Conservation (phyloP, 2,329 filamentous ascomycete species). For the Aureobasidium vineae region DNA sequence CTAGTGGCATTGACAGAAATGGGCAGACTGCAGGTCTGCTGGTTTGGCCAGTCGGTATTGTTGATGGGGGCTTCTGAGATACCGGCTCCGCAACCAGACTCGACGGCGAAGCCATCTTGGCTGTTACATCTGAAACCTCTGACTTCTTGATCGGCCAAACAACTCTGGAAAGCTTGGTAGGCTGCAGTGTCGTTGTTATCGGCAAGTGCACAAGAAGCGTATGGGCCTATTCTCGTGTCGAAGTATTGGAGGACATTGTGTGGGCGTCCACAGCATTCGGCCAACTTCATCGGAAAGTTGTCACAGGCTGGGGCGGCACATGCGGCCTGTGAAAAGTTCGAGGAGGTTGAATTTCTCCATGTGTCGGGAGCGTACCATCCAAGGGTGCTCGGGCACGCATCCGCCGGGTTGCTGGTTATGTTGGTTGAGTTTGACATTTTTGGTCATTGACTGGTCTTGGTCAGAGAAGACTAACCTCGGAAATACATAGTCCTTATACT, state of each 20-base stretch:
- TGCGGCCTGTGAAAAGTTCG: slow-evolving; percentile 9
- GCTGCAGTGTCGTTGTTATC: background rate
- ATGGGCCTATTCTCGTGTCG: background rate
- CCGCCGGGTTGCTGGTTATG: background rate
- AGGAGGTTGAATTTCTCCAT: background rate
- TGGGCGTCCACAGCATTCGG: background rate
- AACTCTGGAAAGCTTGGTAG: background rate
- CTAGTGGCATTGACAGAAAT: background rate
- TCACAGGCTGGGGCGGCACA: slow-evolving; percentile 1
- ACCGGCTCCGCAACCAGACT: background rate
- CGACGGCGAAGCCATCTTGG: background rate
- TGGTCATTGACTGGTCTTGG: background rate
- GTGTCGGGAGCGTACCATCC: background rate
- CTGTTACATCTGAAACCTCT: background rate
- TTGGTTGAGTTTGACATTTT: background rate
- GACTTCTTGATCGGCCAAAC: background rate
- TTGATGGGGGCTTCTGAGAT: background rate
- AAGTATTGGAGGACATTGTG: background rate
- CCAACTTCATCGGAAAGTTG: background rate
- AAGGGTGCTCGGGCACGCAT: background rate
- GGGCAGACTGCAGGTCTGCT: background rate
- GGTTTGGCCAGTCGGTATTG: background rate
- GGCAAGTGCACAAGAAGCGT: background rate
- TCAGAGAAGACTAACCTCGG: background rate
- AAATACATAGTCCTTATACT: background rate